These are phyloP conservation scores for Lepidium sativum DNA, from an alignment of 345 rosid species.

Conservation along the genomic window DNA sequence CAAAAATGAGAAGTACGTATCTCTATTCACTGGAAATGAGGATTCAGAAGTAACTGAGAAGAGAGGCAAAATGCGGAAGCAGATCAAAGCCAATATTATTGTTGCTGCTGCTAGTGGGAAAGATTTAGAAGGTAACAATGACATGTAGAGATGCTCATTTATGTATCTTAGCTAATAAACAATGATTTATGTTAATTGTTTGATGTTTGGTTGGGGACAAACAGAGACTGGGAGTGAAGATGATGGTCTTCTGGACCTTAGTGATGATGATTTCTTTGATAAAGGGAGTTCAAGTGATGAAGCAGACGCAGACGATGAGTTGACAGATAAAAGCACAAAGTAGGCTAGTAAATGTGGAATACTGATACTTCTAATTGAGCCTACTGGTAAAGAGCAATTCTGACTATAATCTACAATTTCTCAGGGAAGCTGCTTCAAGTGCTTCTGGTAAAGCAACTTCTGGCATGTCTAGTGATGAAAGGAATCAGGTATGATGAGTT, in stretches of 20 bases:
- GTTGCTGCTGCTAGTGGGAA: slow-evolving; percentile 98
- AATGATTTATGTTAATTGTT: neutral
- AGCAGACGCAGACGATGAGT: slow-evolving; percentile 97
- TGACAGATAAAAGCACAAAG: slow-evolving; percentile 94
- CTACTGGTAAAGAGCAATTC: neutral
- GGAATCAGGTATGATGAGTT: slow-evolving; percentile 62
- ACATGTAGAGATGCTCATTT: neutral
- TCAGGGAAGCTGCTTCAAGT: slow-evolving; percentile 95
- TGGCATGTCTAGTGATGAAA: slow-evolving; percentile 95
- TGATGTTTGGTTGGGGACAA: neutral
- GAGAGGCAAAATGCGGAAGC: slow-evolving; percentile 85
- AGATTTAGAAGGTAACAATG: slow-evolving; percentile 82
- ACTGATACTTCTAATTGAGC: neutral
- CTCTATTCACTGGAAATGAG: slow-evolving; percentile 80
- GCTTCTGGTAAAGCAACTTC: slow-evolving; percentile 87
- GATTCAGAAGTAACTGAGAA: slow-evolving; percentile 53
- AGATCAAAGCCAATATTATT: slow-evolving; percentile 82
- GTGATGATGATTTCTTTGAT: slow-evolving; percentile 93
- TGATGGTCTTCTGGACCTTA: slow-evolving; percentile 87
- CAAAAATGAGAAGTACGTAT: slow-evolving; percentile 91
- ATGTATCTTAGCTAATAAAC: neutral
- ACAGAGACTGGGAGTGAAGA: slow-evolving; percentile 99
- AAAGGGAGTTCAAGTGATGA: slow-evolving; percentile 94
- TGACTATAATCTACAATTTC: neutral
- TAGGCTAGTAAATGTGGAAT: slow-evolving; percentile 22